Base-by-base conservation (phyloP, 2,329 filamentous ascomycete genomes). In the Sporothrix pallida region DNA sequence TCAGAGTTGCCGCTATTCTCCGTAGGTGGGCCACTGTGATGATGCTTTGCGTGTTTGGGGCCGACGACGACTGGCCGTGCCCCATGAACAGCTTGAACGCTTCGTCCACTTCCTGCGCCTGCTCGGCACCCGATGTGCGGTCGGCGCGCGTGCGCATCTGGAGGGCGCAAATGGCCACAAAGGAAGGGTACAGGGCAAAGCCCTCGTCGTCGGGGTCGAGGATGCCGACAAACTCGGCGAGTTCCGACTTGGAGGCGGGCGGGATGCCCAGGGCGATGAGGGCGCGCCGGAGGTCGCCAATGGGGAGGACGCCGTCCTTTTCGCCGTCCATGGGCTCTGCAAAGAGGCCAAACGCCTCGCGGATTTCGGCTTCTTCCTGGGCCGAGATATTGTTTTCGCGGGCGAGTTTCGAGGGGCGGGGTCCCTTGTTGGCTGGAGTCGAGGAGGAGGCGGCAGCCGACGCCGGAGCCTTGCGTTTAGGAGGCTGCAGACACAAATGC, bases 301-400 rank as follows among this genome's bases (percentile, higher is more conserved):
- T 89, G 13, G 88, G 88, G 70, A 94, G 87, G 17, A 93, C 90
- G 74, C 91, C 91, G 73, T 91, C 85, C 79, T 93, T 93, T 78
- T 95, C 91, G 70, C 91, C 89, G 23, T 90, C 87, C 81, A 89
- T 89, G 50, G 91, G 89, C 77, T 92, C 87, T 1, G 90, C 85
- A 81, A 98, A 99, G 8, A 98, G 87, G 26, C 88, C 86, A 82
- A 96, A 98, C 15, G 95, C 95, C 82, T 98, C 95, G 79, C 90
- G 91, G 80, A 99, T 97, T 83, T 98, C 94, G 77, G 88, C 87
- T 83, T 98, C 95, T 83, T 98, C 92, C 76, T 92, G 89, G 56
- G 91, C 92, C 15, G 90, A 91, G 79, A 98, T 90, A 81, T 94
- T 91, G 87, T 98, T 91, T 80, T 97, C 94, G 83, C 95, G 95